Evolutionary conservation across 331 rosid genomes (phyloP).

Genomic region (Arachis monticola): DNA sequence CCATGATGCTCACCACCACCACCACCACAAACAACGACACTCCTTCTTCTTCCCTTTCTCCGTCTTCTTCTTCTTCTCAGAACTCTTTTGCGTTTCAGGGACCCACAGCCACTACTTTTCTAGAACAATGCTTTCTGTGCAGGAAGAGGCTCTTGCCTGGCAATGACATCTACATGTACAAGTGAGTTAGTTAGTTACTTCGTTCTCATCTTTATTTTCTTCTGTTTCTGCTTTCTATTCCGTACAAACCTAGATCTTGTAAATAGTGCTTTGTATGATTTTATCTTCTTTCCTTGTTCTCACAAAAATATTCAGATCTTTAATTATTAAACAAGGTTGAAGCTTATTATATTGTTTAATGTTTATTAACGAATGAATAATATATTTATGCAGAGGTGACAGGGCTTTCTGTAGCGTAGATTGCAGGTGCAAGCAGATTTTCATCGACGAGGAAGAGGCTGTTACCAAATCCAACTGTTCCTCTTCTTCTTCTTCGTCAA

Average conservation of each 20-base stretch:
- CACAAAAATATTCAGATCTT: too few relatives aligned
- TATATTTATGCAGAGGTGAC: conserved; percentile 65
- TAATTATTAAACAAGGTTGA: too few relatives aligned
- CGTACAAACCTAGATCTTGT: too few relatives aligned
- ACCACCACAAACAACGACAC: conserved; percentile 40
- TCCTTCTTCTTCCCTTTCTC: conserved; percentile 20
- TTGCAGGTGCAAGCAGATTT: conserved; percentile 87
- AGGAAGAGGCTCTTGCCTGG: conserved; percentile 66
- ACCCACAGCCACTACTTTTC: conserved; percentile 47
- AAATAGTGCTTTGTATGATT: too few relatives aligned
- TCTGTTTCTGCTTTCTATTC: too few relatives aligned
- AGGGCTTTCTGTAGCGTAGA: conserved; percentile 92
- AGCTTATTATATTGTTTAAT: too few relatives aligned
- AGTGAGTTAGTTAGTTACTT: conserved; percentile 45
- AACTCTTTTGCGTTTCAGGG: conserved; percentile 13
- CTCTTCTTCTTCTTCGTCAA: conserved; percentile 45
- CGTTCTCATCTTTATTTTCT: too few relatives aligned
- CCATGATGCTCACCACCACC: conserved; percentile 43
- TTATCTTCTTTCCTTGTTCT: too few relatives aligned
- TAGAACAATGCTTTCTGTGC: conserved; percentile 80
- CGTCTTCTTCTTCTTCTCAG: background rate
- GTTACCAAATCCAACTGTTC: conserved; percentile 53
- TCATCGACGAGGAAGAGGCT: conserved; percentile 78
- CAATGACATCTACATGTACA: conserved; percentile 98
- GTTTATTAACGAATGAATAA: too few relatives aligned